Base-by-base conservation (phyloP, 1,284 basidiomycete genomes). In the Amylostereum areolatum region DNA sequence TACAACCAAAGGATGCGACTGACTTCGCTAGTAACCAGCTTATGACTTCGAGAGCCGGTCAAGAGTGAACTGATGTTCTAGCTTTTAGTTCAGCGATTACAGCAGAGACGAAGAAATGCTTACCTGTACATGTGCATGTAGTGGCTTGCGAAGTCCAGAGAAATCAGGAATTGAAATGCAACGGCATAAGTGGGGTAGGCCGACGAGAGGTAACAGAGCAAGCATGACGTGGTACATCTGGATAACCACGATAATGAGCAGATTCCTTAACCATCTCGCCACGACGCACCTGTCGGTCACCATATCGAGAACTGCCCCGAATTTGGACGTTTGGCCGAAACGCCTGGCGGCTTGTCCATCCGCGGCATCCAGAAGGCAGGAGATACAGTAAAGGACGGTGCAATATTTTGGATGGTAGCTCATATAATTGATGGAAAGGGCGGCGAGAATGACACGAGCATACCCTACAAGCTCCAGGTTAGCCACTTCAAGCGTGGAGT, bases 101-200 rank as follows among this genome's bases (percentile, higher is more conserved):
- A 37, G 36, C 34, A 5, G 10, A 18, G 3, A 8, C 7, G 25
- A 48, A 18, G 29, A 41, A 10, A 25, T 12, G 67, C 79, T 52
- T 60, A 94, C 94, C 93, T 96, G 72, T 98, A 97, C 96, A 99
- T 99, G 73, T 99, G 97, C 81, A 99, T 98, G 73, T 98, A 99
- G 69, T 99, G 96, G 61, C 92, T 96, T 57, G 89, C 88, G 67
- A 99, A 99, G 70, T 99, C 97, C 55, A 99, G 83, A 0, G 95
- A 84, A 69, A 99, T 98, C 54, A 99, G 83, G 67, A 89, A 89
- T 69, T 97, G 94, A 75, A 99, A 98, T 46, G 87, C 63, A 46
- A 97, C 73, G 2, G 94, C 89, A 57, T 75, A 90, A 32, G 72
- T 63, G 6, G 93, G 92, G 69, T 97, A 99, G 41, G 83, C 89